These are phyloP conservation scores for Tillandsia leiboldiana DNA, from an alignment of 176 grass and related monocot genomes.

Conservation along the genomic window DNA sequence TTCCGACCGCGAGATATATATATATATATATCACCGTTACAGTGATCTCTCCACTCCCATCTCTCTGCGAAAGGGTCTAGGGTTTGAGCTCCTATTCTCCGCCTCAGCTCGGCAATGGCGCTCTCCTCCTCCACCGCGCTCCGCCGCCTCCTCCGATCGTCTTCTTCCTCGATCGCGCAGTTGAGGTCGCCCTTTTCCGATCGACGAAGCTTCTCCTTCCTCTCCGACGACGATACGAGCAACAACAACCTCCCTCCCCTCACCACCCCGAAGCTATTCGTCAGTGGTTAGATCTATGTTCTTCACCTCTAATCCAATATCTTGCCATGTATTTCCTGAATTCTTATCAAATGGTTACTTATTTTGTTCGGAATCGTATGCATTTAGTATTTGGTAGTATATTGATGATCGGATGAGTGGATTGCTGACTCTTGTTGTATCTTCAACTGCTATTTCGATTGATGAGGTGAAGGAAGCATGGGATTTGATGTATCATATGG, in stretches of 20 bases:
- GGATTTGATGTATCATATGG: no score
- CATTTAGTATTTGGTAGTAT: no score
- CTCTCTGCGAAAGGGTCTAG: slow-evolving; percentile 4
- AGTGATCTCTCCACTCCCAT: neutral
- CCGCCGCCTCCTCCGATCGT: slow-evolving; percentile 36
- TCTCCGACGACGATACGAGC: slow-evolving; percentile 34
- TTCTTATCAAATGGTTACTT: no score
- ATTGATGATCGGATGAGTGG: no score
- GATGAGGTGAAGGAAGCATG: no score
- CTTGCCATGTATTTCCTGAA: neutral
- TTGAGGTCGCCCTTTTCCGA: neutral
- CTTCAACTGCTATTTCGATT: no score
- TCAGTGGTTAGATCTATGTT: slow-evolving; percentile 52
- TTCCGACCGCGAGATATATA: neutral
- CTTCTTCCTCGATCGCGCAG: slow-evolving; percentile 20
- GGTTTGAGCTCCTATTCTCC: slow-evolving; percentile 19
- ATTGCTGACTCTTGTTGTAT: no score
- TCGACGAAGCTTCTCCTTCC: slow-evolving; percentile 25
- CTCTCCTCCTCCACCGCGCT: slow-evolving; percentile 35
- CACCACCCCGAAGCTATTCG: slow-evolving; percentile 70
- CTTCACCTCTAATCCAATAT: neutral
- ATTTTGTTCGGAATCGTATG: neutral
- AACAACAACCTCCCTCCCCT: slow-evolving; percentile 60
- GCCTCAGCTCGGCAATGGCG: slow-evolving; percentile 21
- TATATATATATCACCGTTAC: no score